Conservation (phyloP, 805 yeast genomes). For the Metschnikowia kunwiensis region DNA sequence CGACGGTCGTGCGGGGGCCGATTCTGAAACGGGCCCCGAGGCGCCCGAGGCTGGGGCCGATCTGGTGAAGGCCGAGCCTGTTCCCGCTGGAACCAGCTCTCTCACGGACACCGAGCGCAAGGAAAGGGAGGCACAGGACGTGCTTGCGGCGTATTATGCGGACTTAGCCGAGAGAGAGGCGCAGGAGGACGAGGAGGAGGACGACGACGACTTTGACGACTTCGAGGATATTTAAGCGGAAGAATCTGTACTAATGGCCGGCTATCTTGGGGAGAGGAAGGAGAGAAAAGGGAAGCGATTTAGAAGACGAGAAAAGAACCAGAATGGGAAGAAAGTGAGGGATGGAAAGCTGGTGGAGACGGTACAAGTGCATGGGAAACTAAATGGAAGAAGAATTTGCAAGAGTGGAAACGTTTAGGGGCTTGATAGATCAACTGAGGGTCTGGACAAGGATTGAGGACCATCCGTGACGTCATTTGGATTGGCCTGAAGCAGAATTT, state of each 20-base stretch:
- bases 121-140: slow-evolving; percentile 61
- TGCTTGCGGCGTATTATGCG: slow-evolving; percentile 65
- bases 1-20: slow-evolving; percentile 11
- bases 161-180: slow-evolving; percentile 69
- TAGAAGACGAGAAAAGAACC: neutral
- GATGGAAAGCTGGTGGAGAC: too few species aligned
- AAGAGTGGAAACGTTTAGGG: too few species aligned
- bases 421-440: too few species aligned
- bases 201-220: slow-evolving; percentile 41
- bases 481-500: too few species aligned
- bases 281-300: neutral
- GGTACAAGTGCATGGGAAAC: too few species aligned
- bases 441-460: too few species aligned
- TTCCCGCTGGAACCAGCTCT: neutral
- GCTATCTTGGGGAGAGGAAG: neutral
- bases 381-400: too few species aligned
- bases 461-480: too few species aligned
- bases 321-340: too few species aligned
- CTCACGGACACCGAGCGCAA: slow-evolving; percentile 18
- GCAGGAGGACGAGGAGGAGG: slow-evolving; percentile 58
- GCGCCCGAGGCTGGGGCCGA: slow-evolving; percentile 6
- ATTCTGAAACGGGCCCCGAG: neutral
- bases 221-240: slow-evolving; percentile 27
- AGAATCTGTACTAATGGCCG: neutral
- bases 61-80: neutral